A percentile compares a stretch with the other conserved stretches of the same genome.
phyloP scores from a whole-genome alignment of 371 early-diverging fungal species.

The Gilbertella persicaria region DNA sequence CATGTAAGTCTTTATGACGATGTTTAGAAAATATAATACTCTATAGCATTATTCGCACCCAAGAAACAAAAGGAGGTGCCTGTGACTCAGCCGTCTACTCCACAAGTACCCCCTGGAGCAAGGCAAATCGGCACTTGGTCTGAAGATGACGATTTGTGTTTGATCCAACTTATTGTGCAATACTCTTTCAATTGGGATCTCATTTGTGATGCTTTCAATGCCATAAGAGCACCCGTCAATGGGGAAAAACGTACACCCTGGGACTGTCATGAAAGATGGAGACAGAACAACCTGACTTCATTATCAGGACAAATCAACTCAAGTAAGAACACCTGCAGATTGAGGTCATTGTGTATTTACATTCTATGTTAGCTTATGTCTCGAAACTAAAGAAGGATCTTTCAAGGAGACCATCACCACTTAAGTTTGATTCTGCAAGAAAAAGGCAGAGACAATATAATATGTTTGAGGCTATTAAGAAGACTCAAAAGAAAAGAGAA shows the following conservation, averaged over 20 bases:
- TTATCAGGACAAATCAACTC: slow-evolving; percentile 50
- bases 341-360: slow-evolving; percentile 6
- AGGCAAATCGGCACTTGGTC: slow-evolving; percentile 47
- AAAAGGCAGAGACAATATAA: slow-evolving; percentile 41
- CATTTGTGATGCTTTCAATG: slow-evolving; percentile 62
- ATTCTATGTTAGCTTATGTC: slow-evolving; percentile 7
- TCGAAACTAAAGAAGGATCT: slow-evolving; percentile 10
- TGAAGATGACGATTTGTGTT: slow-evolving; percentile 68
- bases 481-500: slow-evolving; percentile 42
- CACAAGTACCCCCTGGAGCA: slow-evolving; percentile 7
- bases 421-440: slow-evolving; percentile 38
- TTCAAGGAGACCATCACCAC: slow-evolving; percentile 26
- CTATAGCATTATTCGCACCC: slow-evolving; percentile 49
- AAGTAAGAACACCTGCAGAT: neutral
- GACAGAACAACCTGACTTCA: slow-evolving; percentile 44
- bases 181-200: slow-evolving; percentile 74
- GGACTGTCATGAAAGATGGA: slow-evolving; percentile 67
- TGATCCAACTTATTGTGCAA: slow-evolving; percentile 57
- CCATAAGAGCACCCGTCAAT: slow-evolving; percentile 52
- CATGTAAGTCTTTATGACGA: slow-evolving; percentile 18
- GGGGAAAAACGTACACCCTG: slow-evolving; percentile 65
- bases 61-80: slow-evolving; percentile 54
- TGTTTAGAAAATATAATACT: no score
- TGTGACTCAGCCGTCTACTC: slow-evolving; percentile 37
- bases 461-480: slow-evolving; percentile 53